phyloP scores from a whole-genome alignment of 2,329 filamentous ascomycete species.

The Arachnomyces sp. region DNA sequence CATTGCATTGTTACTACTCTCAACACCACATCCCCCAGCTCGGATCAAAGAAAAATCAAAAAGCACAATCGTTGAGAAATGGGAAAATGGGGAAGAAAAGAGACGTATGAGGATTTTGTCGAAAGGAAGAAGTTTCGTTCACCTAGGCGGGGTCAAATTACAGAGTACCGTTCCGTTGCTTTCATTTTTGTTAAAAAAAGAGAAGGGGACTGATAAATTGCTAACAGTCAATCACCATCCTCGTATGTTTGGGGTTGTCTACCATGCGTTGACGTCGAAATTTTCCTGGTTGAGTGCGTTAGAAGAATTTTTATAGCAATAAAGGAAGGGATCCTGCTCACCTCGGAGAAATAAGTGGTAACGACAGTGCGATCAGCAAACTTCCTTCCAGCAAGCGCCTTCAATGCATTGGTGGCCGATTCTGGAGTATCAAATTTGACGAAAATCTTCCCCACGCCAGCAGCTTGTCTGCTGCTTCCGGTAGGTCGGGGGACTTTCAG shows the following conservation, averaged over 20 bases:
- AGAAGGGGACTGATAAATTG: no score
- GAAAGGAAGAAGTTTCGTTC: no score
- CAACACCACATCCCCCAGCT: no score
- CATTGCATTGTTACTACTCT: background rate
- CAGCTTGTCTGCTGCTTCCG: slow-evolving; percentile 72
- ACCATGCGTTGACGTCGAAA: slow-evolving; percentile 88
- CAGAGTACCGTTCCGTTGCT: no score
- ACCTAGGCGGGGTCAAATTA: no score
- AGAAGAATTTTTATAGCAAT: slow-evolving; percentile 24
- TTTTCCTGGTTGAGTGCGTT: slow-evolving; percentile 58
- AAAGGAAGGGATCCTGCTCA: slow-evolving; percentile 32
- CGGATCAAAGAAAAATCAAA: no score
- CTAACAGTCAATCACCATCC: background rate
- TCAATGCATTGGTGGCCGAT: slow-evolving; percentile 73
- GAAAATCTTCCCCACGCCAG: slow-evolving; percentile 95
- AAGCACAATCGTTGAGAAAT: no score
- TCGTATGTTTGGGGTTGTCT: slow-evolving; percentile 23
- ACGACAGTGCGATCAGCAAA: slow-evolving; percentile 96
- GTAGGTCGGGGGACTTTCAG: slow-evolving; percentile 87
- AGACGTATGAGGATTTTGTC: no score
- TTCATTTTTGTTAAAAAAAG: no score
- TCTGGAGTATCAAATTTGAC: slow-evolving; percentile 81
- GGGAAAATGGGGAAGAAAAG: no score
- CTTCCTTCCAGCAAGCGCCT: slow-evolving; percentile 86
- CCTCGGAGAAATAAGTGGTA: slow-evolving; percentile 92